Evolutionary conservation across 495 filamentous ascomycete species (phyloP).

Genomic region (Aspergillus egyptiacus): DNA sequence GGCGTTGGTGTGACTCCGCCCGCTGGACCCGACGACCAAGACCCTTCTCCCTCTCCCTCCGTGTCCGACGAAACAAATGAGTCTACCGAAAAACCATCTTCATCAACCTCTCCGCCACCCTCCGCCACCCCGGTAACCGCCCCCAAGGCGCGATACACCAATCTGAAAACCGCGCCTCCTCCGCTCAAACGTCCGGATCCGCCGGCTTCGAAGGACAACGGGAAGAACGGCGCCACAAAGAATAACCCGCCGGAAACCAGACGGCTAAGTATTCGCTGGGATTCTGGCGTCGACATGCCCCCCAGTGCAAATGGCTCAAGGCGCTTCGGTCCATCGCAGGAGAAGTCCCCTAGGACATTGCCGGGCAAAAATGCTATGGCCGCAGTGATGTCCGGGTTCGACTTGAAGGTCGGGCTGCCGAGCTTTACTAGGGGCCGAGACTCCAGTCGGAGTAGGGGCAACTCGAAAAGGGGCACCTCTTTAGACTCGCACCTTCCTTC

Average conservation of each 20-base stretch:
- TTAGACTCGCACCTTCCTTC: conserved; percentile 59
- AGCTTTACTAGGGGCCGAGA: conserved; percentile 38
- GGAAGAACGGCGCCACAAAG: conserved; percentile 12
- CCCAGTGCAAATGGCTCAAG: conserved; percentile 14
- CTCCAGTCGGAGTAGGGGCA: conserved; percentile 38
- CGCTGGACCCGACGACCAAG: conserved; percentile 11
- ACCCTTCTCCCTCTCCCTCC: conserved; percentile 12
- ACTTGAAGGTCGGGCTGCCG: conserved; percentile 29
- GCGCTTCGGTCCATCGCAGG: conserved; percentile 10
- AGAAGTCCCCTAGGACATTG: conserved; percentile 17
- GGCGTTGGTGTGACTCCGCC: conserved; percentile 26
- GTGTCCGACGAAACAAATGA: background rate
- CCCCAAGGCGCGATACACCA: conserved; percentile 3
- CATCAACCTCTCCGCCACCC: conserved; percentile 14
- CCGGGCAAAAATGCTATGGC: conserved; percentile 30
- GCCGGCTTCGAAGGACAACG: conserved; percentile 9
- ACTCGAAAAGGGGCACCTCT: conserved; percentile 44
- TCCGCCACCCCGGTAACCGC: conserved; percentile 12
- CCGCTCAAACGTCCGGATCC: conserved; percentile 11
- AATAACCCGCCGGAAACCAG: conserved; percentile 4
- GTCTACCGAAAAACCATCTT: conserved; percentile 5
- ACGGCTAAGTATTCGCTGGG: conserved; percentile 22
- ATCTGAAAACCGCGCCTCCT: conserved; percentile 9
- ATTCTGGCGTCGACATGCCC: conserved; percentile 19
- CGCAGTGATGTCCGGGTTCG: conserved; percentile 37